Percentiles rank a stretch among this genome's conserved stretches.
Evolutionary conservation across 345 rosid genomes (phyloP).

Genomic region (Geranium rotundifolium): DNA sequence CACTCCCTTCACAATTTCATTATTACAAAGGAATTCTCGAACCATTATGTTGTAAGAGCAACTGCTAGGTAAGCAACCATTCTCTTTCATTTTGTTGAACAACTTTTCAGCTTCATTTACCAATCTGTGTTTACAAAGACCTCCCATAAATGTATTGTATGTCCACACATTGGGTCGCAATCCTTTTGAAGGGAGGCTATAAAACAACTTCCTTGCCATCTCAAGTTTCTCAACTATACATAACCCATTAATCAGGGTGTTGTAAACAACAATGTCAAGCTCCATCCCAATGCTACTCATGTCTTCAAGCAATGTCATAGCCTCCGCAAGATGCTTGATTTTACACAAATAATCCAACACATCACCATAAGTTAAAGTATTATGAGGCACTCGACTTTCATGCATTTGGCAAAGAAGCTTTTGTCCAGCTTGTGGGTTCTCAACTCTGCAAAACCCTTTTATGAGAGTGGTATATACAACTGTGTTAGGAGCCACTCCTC

Average conservation of each 20-base stretch:
- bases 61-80: no score
- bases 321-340: not conserved
- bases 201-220: conserved; percentile 5
- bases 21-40: no score
- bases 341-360: not conserved
- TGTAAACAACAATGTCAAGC: not conserved
- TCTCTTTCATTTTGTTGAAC: no score
- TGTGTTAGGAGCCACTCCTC: conserved; percentile 8
- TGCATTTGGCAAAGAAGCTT: not conserved
- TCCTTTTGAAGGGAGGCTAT: not conserved
- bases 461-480: conserved; percentile 7
- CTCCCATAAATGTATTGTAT: not conserved
- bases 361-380: conserved; percentile 4
- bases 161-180: not conserved
- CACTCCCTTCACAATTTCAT: no score
- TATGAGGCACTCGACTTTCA: not conserved
- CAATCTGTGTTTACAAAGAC: not conserved
- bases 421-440: not conserved
- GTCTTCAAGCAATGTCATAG: not conserved
- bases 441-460: not conserved
- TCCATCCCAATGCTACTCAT: not conserved
- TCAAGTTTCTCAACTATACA: conserved; percentile 3
- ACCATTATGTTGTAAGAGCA: no score
- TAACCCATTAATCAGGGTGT: conserved; percentile 3
- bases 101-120: not conserved